Evolutionary conservation across 352 stramenopile species (phyloP), one percentile per base, ranked within the genome.

Genomic region (Discostella stelligera): DNA sequence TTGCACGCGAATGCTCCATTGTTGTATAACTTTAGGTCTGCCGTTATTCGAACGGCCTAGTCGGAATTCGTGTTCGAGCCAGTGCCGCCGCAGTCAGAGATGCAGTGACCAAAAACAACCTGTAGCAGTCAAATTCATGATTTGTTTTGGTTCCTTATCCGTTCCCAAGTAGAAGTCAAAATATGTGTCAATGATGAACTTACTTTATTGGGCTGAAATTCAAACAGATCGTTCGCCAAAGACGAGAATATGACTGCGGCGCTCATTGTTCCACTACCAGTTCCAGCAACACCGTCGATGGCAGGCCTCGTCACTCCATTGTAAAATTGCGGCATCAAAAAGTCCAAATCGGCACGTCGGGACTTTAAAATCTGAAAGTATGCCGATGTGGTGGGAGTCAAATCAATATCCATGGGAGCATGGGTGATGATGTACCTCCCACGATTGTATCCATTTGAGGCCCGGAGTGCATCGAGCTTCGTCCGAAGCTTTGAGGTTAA

Each of bases 321-420:
- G 53, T 90, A 90, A 65, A 89, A 89, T 52, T 90, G 81, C 7
- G 83, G 83, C 77, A 90, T 85, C n/a, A 88, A 60, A 55, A 87
- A 90, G 55, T 87, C 77, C 18, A 89, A 64, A 39, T 71, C 63
- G 21, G 32, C 54, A 53, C 30, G 18, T 18, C 75, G 30, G 18
- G 64, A 52, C 9, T 70, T 44, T 20, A 85, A 55, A 18, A 85
- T 71, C 0, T 85, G 41, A 59, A 71, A 88, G 50, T 84, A 88
- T 53, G 14, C 30, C 3, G 39, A 30, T 18, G 58, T 65, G 6
- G 18, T 54, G 1, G 65, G 39, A 0, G 25, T 59, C 27, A 80
- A 64, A 62, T 91, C 85, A 30, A 39, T 50, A 39, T 91, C 85
- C 85, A 91, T 91, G 1, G 82, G 85, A n/a, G 80, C 79, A 63